Base-by-base conservation (phyloP, 805 yeast genomes). In the Jamesozyma lodderae region DNA sequence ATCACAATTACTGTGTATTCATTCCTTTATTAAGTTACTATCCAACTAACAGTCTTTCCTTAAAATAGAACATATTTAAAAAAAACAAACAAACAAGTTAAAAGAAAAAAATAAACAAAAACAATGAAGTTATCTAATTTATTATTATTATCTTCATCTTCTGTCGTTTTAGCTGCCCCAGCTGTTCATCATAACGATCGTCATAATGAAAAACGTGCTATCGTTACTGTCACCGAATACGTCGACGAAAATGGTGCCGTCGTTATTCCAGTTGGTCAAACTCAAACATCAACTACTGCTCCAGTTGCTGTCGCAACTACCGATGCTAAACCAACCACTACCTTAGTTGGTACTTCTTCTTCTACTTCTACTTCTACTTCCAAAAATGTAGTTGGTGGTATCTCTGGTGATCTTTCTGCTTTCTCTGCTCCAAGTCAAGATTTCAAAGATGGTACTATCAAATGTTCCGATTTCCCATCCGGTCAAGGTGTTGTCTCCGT, bases 401-500 rank as follows among this genome's bases (percentile, higher is more conserved):
- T 60, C 43, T 45, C 56, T 20, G 92, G 92, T 55, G 86, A 78
- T 59, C 72, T 85, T 50, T 41, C 66, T 27, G 62, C 70, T 43
- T 83, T 66, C 66, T 51, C 66, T 8, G 67, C 61, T 52, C 90
- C 95, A 53, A 49, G 70, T 42, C 67, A 62, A 36, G 64, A 66
- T 36, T 90, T 92, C 52, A 48, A 56, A 44, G 94, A 83, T 56
- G 94, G 92, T 61, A 73, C 75, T 40, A 66, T 78, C 57, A 55
- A 70, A 33, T 83, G 94, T 70, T 66, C 71, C 43, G 65, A 69
- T 25, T 79, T 83, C 72, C 90, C 88, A 58, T 63, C 77, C 17
- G 85, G 83, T 41, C 74, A 79, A 57, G 88, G 88, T 69, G 84
- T 79, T 33, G 66, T 81, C 55, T 52, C 79, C 30, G 66, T 80